Evolutionary conservation across 2,329 filamentous ascomycete species (phyloP).

Genomic region (Reticulascus tulasneorum): DNA sequence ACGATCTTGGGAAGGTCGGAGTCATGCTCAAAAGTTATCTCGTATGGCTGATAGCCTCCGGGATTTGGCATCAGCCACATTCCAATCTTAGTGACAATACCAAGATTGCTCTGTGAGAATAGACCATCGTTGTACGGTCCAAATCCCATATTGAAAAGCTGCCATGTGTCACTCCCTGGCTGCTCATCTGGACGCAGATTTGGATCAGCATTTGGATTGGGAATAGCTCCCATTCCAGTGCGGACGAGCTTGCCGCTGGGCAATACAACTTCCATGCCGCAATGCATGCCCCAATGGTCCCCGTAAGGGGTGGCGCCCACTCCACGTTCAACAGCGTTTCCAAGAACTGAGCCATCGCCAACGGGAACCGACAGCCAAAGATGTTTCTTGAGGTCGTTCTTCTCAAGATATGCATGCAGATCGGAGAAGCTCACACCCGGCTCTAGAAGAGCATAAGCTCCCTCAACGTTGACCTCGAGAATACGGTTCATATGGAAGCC

Average conservation of each 20-base stretch:
- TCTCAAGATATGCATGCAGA: conserved; percentile 27
- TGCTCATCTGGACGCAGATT: conserved; percentile 15
- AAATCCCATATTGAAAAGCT: conserved; percentile 37
- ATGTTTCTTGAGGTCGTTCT: conserved; percentile 28
- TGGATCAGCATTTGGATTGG: conserved; percentile 8
- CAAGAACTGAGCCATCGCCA: conserved; percentile 41
- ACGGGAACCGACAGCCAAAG: conserved; percentile 41
- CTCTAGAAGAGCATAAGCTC: conserved; percentile 36
- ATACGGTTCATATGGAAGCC: conserved; percentile 36
- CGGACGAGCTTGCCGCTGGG: conserved; percentile 37
- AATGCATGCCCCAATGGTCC: conserved; percentile 37
- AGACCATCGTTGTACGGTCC: conserved; percentile 36
- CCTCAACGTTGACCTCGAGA: conserved; percentile 32
- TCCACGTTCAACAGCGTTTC: conserved; percentile 41
- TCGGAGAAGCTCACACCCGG: conserved; percentile 36
- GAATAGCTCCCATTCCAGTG: conserved; percentile 33
- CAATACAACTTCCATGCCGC: conserved; percentile 39
- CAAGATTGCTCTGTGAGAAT: conserved; percentile 47
- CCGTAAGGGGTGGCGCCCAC: conserved; percentile 43
- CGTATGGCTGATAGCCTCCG: conserved; percentile 35
- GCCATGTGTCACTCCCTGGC: conserved; percentile 34
- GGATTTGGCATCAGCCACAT: conserved; percentile 50
- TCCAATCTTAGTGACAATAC: conserved; percentile 50
- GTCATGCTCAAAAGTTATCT: conserved; percentile 19
- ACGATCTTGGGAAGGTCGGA: conserved; percentile 18